These are phyloP conservation scores for Saccharomyces hybrid DNA, from an alignment of 1,139 yeast genomes.

Conservation along the genomic window DNA sequence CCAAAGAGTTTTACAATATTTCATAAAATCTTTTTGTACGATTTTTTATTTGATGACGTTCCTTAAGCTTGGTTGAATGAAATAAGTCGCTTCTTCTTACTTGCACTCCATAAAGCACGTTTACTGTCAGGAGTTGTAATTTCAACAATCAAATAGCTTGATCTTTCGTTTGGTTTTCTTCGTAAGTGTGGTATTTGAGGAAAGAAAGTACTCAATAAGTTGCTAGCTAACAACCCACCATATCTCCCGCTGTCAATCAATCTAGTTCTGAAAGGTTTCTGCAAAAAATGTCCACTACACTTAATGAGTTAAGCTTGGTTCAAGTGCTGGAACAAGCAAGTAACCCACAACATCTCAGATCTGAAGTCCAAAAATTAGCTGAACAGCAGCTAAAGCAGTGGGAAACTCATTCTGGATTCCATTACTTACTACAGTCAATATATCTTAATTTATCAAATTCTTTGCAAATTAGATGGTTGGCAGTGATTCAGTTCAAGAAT, in stretches of 20 bases:
- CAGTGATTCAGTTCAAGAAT: slow-evolving; percentile 80
- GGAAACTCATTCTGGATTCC: slow-evolving; percentile 58
- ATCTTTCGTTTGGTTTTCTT: not conserved
- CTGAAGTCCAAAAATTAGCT: slow-evolving; percentile 47
- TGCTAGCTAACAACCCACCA: too few relatives aligned
- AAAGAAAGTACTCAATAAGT: not conserved
- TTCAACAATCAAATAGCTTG: not conserved
- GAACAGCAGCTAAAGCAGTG: slow-evolving; percentile 63
- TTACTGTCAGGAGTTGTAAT: not conserved
- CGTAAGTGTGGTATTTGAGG: not conserved
- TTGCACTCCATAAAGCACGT: not conserved
- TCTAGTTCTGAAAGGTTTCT: not conserved
- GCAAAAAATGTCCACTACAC: slow-evolving; percentile 6
- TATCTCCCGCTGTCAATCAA: not conserved
- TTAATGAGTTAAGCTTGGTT: slow-evolving; percentile 21
- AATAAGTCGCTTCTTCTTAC: not conserved
- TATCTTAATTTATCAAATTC: slow-evolving; percentile 54
- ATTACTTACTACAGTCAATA: slow-evolving; percentile 48
- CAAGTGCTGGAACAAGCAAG: slow-evolving; percentile 44
- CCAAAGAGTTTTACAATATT: not conserved
- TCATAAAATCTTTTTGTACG: not conserved
- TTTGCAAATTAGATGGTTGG: slow-evolving; percentile 71
- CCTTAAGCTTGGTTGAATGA: not conserved
- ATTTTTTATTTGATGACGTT: not conserved
- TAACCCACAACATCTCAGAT: slow-evolving; percentile 39